Base-by-base conservation (phyloP, 2,329 filamentous ascomycete genomes). In the Diplocarpon mali region DNA sequence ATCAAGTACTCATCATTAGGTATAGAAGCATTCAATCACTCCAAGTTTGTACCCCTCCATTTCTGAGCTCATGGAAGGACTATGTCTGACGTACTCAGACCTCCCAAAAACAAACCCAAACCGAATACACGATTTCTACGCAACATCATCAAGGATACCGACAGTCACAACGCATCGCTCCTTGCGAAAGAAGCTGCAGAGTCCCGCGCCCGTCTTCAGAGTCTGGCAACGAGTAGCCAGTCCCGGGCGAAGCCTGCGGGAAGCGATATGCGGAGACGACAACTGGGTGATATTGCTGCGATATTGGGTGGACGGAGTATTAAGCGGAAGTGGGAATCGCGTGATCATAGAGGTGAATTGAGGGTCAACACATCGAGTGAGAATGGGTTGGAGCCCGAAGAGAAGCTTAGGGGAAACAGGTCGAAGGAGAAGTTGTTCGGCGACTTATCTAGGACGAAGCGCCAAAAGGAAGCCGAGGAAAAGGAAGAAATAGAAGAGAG, bases 101-200 rank as follows among this genome's bases (percentile, higher is more conserved):
- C 57, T 43, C 76, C 80, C 46, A 65, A 74, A 37, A 75, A 75
- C 54, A 76, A 80, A 51, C 86, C 85, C 1, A 95, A 90, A 61
- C 89, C 90, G 2, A 96, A 98, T 58, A 95, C 85, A 0, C 76
- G 84, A 29, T 96, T 96, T 61, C 68, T 98, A 35, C 80, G 80
- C 46, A 83, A 92, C 57, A 85, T 96, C 45, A 86, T 98, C 50
- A 83, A 82, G 51, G 84, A 92, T 54, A 93, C 87, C 8, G 84
- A 93, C 56, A 83, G 66, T 43, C 90, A 98, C 65, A 98, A 98
- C 72, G 79, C 84, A 17, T 84, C 86, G 1, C 70, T 96, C 27
- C 76, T 87, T 14, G 85, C 84, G 1, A 93, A 82, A 59, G 90
- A 96, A 62, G 80, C 81, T 20, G 78, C 83, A 38, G 89, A 96